Evolutionary conservation across 257 asterid species (phyloP).

Genomic region (Nemophila menziesii): DNA sequence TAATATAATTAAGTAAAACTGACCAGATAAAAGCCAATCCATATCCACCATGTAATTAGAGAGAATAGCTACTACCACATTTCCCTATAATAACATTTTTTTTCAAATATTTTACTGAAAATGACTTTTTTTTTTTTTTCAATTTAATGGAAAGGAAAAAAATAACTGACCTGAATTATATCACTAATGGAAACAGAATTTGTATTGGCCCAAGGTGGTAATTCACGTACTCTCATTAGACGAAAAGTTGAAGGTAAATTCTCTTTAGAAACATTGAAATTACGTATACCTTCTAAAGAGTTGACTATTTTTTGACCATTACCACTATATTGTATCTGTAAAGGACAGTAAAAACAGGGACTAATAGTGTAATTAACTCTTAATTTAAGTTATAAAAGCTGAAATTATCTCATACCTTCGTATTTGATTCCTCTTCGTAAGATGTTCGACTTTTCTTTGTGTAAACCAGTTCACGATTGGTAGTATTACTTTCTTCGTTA

Average conservation of each 20-base stretch:
- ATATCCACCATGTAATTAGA: constrained; percentile 95
- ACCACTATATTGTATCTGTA: constrained; percentile 17
- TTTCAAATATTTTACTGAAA: not conserved
- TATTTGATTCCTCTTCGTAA: constrained; percentile 26
- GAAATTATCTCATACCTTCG: constrained; percentile 18
- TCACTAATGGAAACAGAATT: constrained; percentile 76
- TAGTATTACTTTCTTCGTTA: constrained; percentile 29
- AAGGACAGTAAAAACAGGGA: constrained; percentile 6
- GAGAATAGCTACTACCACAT: constrained; percentile 60
- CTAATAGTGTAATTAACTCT: constrained; percentile 7
- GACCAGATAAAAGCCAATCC: constrained; percentile 92
- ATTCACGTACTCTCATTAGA: constrained; percentile 61
- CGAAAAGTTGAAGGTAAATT: constrained; percentile 48
- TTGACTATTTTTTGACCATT: constrained; percentile 14
- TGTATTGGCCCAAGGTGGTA: constrained; percentile 88
- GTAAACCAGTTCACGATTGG: constrained; percentile 20
- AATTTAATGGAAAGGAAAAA: no score
- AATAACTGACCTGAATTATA: constrained; percentile 52
- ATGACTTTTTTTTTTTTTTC: no score
- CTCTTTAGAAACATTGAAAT: constrained; percentile 40
- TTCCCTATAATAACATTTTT: constrained; percentile 36
- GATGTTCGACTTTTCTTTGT: constrained; percentile 40
- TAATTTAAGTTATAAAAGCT: not conserved
- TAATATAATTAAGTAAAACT: constrained; percentile 16
- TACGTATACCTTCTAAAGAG: constrained; percentile 36